Percentiles rank a stretch among this genome's conserved stretches.
These are phyloP conservation scores for Claviceps humidiphila DNA, from an alignment of 2,329 filamentous ascomycete species.

Conservation along the genomic window DNA sequence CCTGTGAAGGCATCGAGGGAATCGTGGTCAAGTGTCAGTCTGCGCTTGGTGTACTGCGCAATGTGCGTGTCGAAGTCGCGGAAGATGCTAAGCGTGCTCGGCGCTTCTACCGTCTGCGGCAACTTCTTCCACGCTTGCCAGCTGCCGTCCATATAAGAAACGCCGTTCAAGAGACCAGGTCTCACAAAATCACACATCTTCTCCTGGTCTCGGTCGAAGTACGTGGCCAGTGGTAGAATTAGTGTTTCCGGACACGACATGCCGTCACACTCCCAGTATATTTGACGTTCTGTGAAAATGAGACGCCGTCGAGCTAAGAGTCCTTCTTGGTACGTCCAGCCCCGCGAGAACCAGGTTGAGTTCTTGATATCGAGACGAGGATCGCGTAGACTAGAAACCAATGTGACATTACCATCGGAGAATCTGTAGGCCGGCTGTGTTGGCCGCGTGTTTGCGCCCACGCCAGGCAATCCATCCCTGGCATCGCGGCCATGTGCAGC, in stretches of 20 bases:
- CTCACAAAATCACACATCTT: conserved; percentile 23
- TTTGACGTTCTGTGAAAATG: conserved; percentile 25
- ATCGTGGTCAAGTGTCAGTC: conserved; percentile 18
- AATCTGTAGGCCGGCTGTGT: conserved; percentile 20
- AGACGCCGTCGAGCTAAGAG: conserved; percentile 23
- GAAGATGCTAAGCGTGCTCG: conserved; percentile 23
- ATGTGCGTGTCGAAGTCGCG: conserved; percentile 22
- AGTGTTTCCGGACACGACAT: conserved; percentile 24
- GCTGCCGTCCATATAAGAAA: conserved; percentile 21
- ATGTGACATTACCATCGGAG: conserved; percentile 17
- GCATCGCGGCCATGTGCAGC: conserved; percentile 22
- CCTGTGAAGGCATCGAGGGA: conserved; percentile 21
- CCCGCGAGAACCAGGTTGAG: conserved; percentile 22
- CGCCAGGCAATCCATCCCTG: conserved; percentile 21
- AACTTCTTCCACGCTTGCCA: conserved; percentile 23
- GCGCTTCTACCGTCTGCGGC: conserved; percentile 14
- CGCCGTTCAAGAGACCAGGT: conserved; percentile 21
- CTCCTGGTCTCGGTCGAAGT: conserved; percentile 19
- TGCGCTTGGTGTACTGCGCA: conserved; percentile 17
- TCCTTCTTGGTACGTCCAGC: conserved; percentile 28
- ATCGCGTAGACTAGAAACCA: conserved; percentile 20
- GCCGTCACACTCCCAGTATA: conserved; percentile 26
- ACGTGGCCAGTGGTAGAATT: conserved; percentile 17
- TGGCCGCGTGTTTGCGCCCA: conserved; percentile 15
- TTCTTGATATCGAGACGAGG: conserved; percentile 16